Evolutionary conservation across 257 asterid species (phyloP), one percentile per base, ranked within the genome.

Genomic region (Rubia yunnanensis): DNA sequence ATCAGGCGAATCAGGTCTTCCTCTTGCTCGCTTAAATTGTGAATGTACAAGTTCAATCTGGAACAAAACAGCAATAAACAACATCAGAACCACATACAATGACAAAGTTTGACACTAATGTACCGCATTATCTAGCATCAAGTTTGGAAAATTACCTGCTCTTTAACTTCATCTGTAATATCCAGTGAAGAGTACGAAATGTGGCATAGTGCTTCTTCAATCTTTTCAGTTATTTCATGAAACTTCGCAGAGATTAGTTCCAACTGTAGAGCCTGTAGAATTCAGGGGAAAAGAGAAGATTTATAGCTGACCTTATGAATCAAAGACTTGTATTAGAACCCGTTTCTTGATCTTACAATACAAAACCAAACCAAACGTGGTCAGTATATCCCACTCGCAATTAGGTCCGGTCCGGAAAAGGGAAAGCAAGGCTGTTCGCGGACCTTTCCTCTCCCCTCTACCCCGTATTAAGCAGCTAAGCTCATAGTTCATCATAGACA

Each of bases 31-130:
- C 81, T 67, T 88, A 32, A 94, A 90, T 74, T 94, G 99, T 35
- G 90, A 75, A 49, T 90, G 99, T 22, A 94, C 90, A 68, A 94
- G 96, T 70, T 88, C 97, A 66, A 88, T 86, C 99, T 94, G 59
- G 38, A 73, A 69, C 57, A 61, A 60, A 8, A 27, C 58, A 56
- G 35, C 1, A 13, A 20, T 15, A 15, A 56, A 54, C 7, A 34
- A 68, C 26, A 10, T 7, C 38, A 70, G 23, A 9, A 63, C 20
- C 20, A 54, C 48, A 54, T 20, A 22, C 2, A 0, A 28, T 17
- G 26, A 35, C 27, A 23, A 27, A 5, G 18, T 15, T 17, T 13
- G 14, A 18, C 13, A 35, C 20, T 3, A 2, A n/a, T 10, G 23
- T 17, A 65, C 52, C 1, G 23, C 17, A 28, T 15, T 18, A 10